Base-by-base conservation (phyloP, 495 filamentous ascomycete species). In the Halenospora varia region DNA sequence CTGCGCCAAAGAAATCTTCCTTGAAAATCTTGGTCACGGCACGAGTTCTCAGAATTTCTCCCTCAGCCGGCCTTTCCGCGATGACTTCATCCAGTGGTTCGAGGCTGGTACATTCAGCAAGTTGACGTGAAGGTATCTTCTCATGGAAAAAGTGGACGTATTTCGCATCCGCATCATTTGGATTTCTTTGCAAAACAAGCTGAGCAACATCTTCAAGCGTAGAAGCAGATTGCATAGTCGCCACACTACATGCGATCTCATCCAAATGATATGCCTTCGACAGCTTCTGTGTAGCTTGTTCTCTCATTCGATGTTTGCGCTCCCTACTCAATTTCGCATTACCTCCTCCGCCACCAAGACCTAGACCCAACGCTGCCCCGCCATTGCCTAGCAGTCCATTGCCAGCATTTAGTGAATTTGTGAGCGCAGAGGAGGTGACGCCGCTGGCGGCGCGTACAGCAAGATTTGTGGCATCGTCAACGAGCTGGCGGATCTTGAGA, bases 61-160 rank as follows among this genome's bases (percentile, higher is more conserved):
- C 81, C 48, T 90, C 84, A 18, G 67, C 73, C 10, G 86, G 83
- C 13, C 78, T 69, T 25, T 82, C 79, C 13, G 71, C 70, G 44
- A 89, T 86, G 44, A 90, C 79, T 47, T 88, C 78, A 70, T 88
- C 75, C 57, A 92, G 69, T 1, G 80, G 76, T 44, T 75, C 69
- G 23, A 91, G 71, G 41, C 79, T 82, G 4, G 88, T 91, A 67
- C 77, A 88, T 62, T 90, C 81, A 48, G 84, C 88, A 60, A 92
- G 77, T 71, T 88, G 86, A 23, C 88, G 74, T 11, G 81, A 86
- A 1, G 88, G 88, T 40, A 92, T 92, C 75, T 91, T 92, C 65
- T 92, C 89, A 70, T 92, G 88, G 67, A 92, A 92, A 70, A 92
- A 92, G 62, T 92, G 87, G 2, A 92, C 88, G 59, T 92, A 92